Base-by-base conservation (phyloP, 2,329 filamentous ascomycete genomes). In the Neonectria sp. region DNA sequence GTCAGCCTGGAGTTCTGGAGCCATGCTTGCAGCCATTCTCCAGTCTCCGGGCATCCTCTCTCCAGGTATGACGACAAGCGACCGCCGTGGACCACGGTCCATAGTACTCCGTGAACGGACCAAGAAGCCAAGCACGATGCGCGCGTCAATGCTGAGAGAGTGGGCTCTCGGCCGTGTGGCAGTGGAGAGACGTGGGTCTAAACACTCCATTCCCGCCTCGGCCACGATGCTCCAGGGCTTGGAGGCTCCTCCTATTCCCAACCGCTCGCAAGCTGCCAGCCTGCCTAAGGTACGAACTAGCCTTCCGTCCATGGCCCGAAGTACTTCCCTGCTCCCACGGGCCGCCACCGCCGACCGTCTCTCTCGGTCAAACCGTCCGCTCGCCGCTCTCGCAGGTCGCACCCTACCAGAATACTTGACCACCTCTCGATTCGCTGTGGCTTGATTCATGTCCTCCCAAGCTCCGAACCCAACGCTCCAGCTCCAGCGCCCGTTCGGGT, bases 381-480 rank as follows among this genome's bases (percentile, higher is more conserved):
- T 53, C 49, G 13, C 21, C 21, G 21, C 21, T n/a, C 29, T 37
- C 35, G 15, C 35, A 37, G 33, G 25, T 59, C 45, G 31, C 33
- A 15, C 27, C 29, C 52, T 48, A 27, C 55, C 24, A 55, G 35
- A 27, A 25, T 35, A 13, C 9, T 35, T 35, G 33, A 35, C 33
- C 52, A 46, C 25, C 43, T 35, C 46, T 57, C 31, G 55, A 46
- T 31, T 63, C 61, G 15, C 27, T 37, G 56, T 60, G 56, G 48
- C 53, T 66, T 60, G 62, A 65, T 57, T 65, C 65, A 69, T 65
- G 45, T 45, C 52, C 59, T 61, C 59, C 45, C 43, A 40, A 58
- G 27, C 31, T 17, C n/a, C 45, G 40, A 27, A 29, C 60, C 21
- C 46, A 53, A 53, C 51, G 51, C n/a, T 35, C 21, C 25, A 58